Base-by-base conservation (phyloP, 2,329 filamentous ascomycete species). In the Peltaster fructicola region DNA sequence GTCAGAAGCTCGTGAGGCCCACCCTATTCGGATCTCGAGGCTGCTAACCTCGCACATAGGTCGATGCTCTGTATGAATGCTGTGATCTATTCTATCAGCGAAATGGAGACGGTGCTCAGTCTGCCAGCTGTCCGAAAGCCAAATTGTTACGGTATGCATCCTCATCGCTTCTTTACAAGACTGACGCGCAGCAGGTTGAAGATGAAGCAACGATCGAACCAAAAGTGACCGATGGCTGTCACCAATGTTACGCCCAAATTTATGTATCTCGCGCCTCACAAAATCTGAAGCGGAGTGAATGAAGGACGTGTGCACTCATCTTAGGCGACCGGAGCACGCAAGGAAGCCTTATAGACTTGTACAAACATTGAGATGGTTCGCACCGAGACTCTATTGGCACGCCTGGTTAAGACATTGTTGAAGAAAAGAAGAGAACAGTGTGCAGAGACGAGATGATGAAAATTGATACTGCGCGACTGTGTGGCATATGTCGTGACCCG, bases 341-440 rank as follows among this genome's bases (percentile, higher is more conserved):
- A 59, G 33, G 76, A 84, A 78, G 66, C 62, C 74, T 57, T 63
- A 32, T 38, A 54, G 63, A 74, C 68, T 80, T 90, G 78, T 80
- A 78, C 72, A 82, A 81, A 77, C 68, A 95, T 67, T 80, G 79
- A 84, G 45, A 25, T 54, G 39, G 70, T 77, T 71, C 78, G 71
- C 72, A 77, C 77, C 84, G 85, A 90, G 88, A 98, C 88, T 98
- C 88, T 95, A 95, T 85, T 78, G 79, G 78, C 70, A 74, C n/a
- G 77, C 74, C 81, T 74, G 72, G 24, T 38, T 50, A 63, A 68
- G 70, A 80, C 73, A 80, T 79, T 85, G 62, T 64, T 53, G 50
- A 52, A 60, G 61, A 51, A 51, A 53, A 52, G 48, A 37, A 33
- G 25, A 31, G 24, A 30, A 25, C 27, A 25, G 15, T 18, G 23